Conservation (phyloP, 441 rosid genomes). For the Sinapis alba region DNA sequence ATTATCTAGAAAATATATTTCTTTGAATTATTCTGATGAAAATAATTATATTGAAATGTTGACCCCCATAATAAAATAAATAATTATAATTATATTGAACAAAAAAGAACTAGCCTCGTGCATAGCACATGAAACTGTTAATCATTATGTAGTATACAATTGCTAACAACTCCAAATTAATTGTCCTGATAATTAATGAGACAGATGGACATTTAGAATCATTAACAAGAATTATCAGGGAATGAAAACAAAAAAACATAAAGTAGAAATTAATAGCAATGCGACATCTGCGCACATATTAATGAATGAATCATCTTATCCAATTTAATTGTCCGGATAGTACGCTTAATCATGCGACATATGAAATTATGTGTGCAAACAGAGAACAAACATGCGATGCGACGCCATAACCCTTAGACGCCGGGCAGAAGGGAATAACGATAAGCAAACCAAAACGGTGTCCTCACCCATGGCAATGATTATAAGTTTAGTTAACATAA, state of each 20-base stretch:
- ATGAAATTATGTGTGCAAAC: background rate
- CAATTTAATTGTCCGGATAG: background rate
- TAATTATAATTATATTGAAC: background rate
- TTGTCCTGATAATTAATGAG: constrained; percentile 24
- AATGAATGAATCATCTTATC: constrained; percentile 8
- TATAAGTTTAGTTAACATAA: background rate
- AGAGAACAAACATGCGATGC: background rate
- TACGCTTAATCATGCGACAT: constrained; percentile 6
- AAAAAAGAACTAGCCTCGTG: constrained; percentile 1
- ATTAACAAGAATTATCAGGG: constrained; percentile 5
- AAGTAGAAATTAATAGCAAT: background rate
- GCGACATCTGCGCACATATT: constrained; percentile 8
- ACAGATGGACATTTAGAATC: constrained; percentile 24
- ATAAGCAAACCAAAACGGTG: background rate
- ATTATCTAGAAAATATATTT: background rate
- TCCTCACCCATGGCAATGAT: background rate
- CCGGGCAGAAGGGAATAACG: background rate
- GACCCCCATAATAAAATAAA: no score
- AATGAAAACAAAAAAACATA: background rate
- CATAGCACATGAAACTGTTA: constrained; percentile 30
- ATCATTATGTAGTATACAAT: constrained; percentile 12
- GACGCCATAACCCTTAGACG: background rate
- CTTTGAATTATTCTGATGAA: background rate
- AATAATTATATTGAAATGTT: background rate
- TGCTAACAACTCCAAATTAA: constrained; percentile 19